phyloP scores from a whole-genome alignment of 768 basidiomycete genomes.

The Coprinopsis marcescibilis region DNA sequence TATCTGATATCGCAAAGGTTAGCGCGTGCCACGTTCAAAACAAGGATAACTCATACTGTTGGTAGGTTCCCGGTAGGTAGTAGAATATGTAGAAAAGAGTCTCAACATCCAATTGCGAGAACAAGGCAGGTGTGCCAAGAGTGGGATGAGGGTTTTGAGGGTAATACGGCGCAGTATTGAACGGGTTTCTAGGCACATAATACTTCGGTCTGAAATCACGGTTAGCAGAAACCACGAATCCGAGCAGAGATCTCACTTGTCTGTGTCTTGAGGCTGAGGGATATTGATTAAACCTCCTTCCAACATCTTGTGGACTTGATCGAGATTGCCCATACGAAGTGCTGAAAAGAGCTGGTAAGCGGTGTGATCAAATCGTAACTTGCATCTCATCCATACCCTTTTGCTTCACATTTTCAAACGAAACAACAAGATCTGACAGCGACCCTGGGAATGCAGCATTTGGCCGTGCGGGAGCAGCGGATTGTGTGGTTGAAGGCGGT shows the following conservation, averaged over 20 bases:
- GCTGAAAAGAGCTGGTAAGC: slow-evolving; percentile 29
- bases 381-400: slow-evolving; percentile 65
- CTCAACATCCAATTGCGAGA: slow-evolving; percentile 90
- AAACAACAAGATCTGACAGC: slow-evolving; percentile 86
- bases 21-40: background rate
- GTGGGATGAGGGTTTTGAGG: slow-evolving; percentile 82
- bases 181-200: slow-evolving; percentile 91
- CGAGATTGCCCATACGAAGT: slow-evolving; percentile 81
- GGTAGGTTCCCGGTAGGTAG: slow-evolving; percentile 95
- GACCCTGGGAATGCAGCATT: slow-evolving; percentile 70
- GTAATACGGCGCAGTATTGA: slow-evolving; percentile 88
- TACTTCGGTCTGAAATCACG: slow-evolving; percentile 75
- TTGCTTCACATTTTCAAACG: slow-evolving; percentile 95
- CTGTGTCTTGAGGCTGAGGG: slow-evolving; percentile 91
- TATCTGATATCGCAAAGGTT: slow-evolving; percentile 49
- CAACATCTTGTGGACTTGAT: slow-evolving; percentile 87
- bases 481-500: slow-evolving; percentile 48
- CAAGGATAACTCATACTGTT: slow-evolving; percentile 61
- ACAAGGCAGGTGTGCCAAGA: slow-evolving; percentile 77
- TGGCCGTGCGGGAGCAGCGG: slow-evolving; percentile 12
- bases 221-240: background rate
- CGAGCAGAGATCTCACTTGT: slow-evolving; percentile 55
- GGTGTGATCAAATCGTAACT: background rate
- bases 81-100: slow-evolving; percentile 99
- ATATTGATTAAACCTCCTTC: slow-evolving; percentile 87